These are phyloP conservation scores for Leptographium radiaticola DNA, from an alignment of 2,329 filamentous ascomycete genomes.

Conservation along the genomic window DNA sequence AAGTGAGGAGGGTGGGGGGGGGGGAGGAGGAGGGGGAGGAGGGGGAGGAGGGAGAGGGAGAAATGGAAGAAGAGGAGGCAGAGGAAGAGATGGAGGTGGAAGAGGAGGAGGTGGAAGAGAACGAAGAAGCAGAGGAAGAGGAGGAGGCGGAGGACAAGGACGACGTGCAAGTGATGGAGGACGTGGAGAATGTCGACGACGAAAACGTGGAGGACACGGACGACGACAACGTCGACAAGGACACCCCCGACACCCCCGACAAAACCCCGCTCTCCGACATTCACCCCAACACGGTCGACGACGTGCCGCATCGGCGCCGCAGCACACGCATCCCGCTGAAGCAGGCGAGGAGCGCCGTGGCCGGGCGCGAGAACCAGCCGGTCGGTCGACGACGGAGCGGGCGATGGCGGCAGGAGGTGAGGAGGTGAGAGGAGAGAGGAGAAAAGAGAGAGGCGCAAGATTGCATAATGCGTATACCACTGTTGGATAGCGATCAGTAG, in stretches of 20 bases:
- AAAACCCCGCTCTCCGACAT: not conserved
- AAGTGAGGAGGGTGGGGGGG: constrained; percentile 51
- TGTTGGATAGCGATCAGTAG: no score
- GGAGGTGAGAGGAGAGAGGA: not conserved
- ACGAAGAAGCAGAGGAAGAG: not conserved
- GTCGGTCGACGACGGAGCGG: constrained; percentile 41
- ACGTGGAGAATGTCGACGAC: no score
- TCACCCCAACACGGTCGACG: not conserved
- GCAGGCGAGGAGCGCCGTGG: constrained; percentile 3
- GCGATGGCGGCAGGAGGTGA: constrained; percentile 30
- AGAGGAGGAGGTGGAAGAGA: not conserved
- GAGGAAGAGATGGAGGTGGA: constrained; percentile 69
- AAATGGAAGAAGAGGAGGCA: constrained; percentile 59
- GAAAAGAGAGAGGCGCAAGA: no score
- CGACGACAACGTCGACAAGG: not conserved
- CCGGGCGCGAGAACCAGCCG: constrained; percentile 39
- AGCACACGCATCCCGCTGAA: no score
- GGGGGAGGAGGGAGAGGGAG: constrained; percentile 67
- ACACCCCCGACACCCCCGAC: not conserved
- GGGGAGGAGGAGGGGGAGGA: constrained; percentile 73
- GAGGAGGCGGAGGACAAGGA: no score
- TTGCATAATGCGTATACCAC: no score
- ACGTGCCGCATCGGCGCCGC: not conserved
- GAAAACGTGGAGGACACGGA: not conserved
- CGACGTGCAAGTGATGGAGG: no score